Base-by-base conservation (phyloP, 2,329 filamentous ascomycete species). In the Pestalotiopsis sp. region DNA sequence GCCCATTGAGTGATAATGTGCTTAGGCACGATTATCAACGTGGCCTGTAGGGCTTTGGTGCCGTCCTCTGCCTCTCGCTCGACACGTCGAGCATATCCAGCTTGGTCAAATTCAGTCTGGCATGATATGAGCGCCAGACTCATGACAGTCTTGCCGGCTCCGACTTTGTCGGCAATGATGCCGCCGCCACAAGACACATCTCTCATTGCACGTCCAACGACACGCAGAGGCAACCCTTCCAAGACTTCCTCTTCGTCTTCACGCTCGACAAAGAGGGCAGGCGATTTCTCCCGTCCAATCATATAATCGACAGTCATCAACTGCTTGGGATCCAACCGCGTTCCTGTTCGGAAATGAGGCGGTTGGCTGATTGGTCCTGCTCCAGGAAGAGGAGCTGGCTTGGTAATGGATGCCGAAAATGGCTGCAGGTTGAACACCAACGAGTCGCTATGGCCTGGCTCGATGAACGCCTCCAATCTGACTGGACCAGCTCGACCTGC, bases 81-180 rank as follows among this genome's bases (percentile, higher is more conserved):
- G 68, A 12, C 23, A 3, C 79, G 70, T 11, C 72, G 52, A 0
- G 75, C 61, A 12, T 76, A 79, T 0, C 68, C 14, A 0, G 3
- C n/a, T 1, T 62, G 25, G 62, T 79, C 77, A 17, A 74, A 75
- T 0, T 67, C 1, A 4, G 69, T 57, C 65, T 77, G 77, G 7
- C 68, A 69, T 27, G 79, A 77, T 7, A 83, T 75, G 4, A 83
- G 73, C 1, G 78, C 81, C 13, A 84, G 76, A 5, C 74, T 79
- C 31, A 83, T 73, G 4, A 83, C 76, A 0, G 83, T 85, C 72
- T 85, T 85, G 1, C 83, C 82, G 65, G 80, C 84, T 17, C 83
- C 83, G 14, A 84, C 80, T 36, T 83, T 78, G 58, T 84, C 82
- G 1, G 82, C 82, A 6, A 83, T 73, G 9, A 84, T 76, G 36